A percentile compares a stretch with the other conserved stretches of the same genome.
Evolutionary conservation across 257 asterid genomes (phyloP).

Genomic region (Solanum pinnatisectum): DNA sequence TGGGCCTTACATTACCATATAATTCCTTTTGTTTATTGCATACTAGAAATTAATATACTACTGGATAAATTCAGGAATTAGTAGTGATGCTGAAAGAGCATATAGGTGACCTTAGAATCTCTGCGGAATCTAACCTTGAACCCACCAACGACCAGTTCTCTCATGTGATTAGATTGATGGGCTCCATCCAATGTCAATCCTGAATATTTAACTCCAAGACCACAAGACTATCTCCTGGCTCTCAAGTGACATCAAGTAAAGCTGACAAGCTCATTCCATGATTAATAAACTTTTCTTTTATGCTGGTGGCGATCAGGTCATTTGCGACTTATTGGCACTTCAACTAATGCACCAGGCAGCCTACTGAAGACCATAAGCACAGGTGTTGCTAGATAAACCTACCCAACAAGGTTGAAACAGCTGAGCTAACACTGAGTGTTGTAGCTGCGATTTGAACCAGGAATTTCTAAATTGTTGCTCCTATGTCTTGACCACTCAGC

Average conservation of each 20-base stretch:
- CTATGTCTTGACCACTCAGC: background rate
- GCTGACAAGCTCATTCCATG: background rate
- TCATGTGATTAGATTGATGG: background rate
- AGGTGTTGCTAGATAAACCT: background rate
- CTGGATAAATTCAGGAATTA: background rate
- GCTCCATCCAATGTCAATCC: background rate
- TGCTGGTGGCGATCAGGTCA: background rate
- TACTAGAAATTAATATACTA: background rate
- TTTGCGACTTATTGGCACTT: background rate
- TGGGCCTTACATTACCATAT: background rate
- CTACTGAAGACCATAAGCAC: background rate
- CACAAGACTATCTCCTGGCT: background rate
- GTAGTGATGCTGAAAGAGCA: background rate
- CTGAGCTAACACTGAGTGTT: background rate
- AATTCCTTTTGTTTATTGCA: background rate
- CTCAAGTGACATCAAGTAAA: background rate
- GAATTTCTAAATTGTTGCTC: background rate
- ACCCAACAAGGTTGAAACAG: background rate
- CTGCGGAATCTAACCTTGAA: background rate
- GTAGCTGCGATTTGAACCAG: background rate
- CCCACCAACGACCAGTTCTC: background rate
- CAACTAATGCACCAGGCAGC: background rate
- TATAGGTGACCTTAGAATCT: background rate
- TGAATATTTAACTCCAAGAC: background rate
- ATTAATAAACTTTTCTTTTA: background rate